Base-by-base conservation (phyloP, 371 early-diverging fungal species). In the Apophysomyces variabilis region DNA sequence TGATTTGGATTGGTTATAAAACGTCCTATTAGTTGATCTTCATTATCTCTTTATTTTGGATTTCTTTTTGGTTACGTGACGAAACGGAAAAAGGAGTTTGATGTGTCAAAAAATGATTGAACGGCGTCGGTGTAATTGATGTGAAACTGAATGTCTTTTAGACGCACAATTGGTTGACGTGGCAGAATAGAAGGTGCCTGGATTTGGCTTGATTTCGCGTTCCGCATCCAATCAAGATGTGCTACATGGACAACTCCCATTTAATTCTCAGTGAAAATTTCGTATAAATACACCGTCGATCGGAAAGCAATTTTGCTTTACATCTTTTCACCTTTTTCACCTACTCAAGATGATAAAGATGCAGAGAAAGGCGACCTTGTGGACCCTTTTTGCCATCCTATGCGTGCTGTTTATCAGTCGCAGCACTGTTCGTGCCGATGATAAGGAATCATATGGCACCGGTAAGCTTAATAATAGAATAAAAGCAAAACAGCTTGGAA, bases 391-490 rank as follows among this genome's bases (percentile, higher is more conserved):
- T 68, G 79, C 77, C 72, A 61, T 82, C 57, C 46, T 79, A 44
- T 72, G 73, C 60, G 69, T 78, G 59, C 64, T 82, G 58, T 82
- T 75, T 62, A 66, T 77, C 45, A 70, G 75, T 57, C 60, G 69
- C 32, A 58, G 68, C 45, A 60, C 67, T 58, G 80, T 74, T 56
- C 67, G 69, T 65, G 68, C 68, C 16, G 79, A 80, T 56, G 78
- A 83, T 60, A 79, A 76, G 68, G 79, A 83, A 73, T 56, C 73
- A 13, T 80, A 80, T 75, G 84, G 84, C 45, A 76, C 84, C 63
- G 83, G 83, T 83, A 82, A 68, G 69, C 62, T 36, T 39, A 39
- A 57, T 13, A 21, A 57, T 8, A 39, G 21, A 32, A 35, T 35
- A 26, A 38, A 3, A 3, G 45, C 12, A 60, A 37, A 32, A 26